Conservation (phyloP, 306 rosid species). For the Malus sieversii region DNA sequence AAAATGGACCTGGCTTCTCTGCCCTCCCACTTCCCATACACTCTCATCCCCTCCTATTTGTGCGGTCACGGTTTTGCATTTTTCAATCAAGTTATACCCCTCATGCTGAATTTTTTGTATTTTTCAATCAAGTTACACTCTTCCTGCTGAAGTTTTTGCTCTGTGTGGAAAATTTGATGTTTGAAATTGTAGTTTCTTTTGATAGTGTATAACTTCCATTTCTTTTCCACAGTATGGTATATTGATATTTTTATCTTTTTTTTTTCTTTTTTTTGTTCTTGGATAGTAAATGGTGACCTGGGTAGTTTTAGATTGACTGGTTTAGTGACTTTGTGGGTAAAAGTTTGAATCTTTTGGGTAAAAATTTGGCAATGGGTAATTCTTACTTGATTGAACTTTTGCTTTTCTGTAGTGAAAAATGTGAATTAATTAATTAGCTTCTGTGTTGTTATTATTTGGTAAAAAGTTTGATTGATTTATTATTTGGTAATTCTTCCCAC, state of each 20-base stretch:
- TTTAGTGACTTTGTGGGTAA: not conserved
- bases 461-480: not conserved
- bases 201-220: not conserved
- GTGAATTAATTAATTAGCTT: not conserved
- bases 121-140: too few relatives aligned
- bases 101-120: too few relatives aligned
- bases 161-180: too few relatives aligned
- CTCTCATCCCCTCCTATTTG: too few relatives aligned
- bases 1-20: too few relatives aligned
- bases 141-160: too few relatives aligned
- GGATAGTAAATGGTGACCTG: not conserved
- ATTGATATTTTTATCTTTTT: not conserved
- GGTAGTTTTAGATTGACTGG: not conserved
- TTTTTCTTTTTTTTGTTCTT: not conserved
- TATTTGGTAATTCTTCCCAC: too few relatives aligned
- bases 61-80: too few relatives aligned
- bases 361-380: not conserved
- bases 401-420: not conserved
- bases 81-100: too few relatives aligned
- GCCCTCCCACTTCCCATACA: too few relatives aligned
- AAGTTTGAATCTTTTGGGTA: not conserved
- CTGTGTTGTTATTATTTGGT: not conserved
- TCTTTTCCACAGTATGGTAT: not conserved
- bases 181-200: too few relatives aligned
- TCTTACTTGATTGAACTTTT: not conserved